Evolutionary conservation across 129 eudicot genomes (phyloP).

Genomic region (Kitagawia praeruptora): DNA sequence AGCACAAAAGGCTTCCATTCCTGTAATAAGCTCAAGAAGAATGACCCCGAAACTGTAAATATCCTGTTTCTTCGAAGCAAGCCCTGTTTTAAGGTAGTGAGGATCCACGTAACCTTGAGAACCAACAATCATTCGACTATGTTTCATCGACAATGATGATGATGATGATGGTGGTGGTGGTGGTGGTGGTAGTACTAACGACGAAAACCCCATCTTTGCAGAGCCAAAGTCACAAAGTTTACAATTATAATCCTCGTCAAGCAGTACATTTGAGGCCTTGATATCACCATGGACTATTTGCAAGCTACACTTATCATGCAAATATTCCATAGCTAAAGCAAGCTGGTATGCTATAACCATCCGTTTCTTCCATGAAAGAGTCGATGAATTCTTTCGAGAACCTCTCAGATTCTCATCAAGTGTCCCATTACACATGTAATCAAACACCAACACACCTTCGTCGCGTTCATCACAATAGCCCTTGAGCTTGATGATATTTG

Average conservation of each 20-base stretch:
- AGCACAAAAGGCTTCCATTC: conserved; percentile 44
- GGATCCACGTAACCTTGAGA: conserved; percentile 91
- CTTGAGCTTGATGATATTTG: conserved; percentile 50
- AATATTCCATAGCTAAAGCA: conserved; percentile 54
- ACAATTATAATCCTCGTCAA: conserved; percentile 45
- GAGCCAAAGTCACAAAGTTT: conserved; percentile 82
- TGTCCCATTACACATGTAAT: conserved; percentile 57
- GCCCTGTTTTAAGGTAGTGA: conserved; percentile 58
- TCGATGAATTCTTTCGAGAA: not conserved
- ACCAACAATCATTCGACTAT: conserved; percentile 42
- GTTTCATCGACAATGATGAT: conserved; percentile 1
- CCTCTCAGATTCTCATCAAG: conserved; percentile 49
- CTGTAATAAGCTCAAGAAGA: conserved; percentile 57
- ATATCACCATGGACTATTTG: conserved; percentile 81
- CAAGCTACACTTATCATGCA: conserved; percentile 36
- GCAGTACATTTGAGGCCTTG: conserved; percentile 61
- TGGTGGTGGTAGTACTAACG: conserved; percentile 38
- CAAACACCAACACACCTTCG: conserved; percentile 53
- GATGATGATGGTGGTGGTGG: conserved; percentile 14
- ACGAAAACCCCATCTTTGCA: conserved; percentile 50
- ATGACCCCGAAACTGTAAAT: conserved; percentile 66
- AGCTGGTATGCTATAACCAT: conserved; percentile 54
- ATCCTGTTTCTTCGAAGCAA: conserved; percentile 66
- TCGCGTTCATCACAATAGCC: conserved; percentile 56
- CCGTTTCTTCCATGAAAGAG: conserved; percentile 47